Conservation (phyloP, 768 basidiomycete genomes). For the Clitopilus passeckerianus region DNA sequence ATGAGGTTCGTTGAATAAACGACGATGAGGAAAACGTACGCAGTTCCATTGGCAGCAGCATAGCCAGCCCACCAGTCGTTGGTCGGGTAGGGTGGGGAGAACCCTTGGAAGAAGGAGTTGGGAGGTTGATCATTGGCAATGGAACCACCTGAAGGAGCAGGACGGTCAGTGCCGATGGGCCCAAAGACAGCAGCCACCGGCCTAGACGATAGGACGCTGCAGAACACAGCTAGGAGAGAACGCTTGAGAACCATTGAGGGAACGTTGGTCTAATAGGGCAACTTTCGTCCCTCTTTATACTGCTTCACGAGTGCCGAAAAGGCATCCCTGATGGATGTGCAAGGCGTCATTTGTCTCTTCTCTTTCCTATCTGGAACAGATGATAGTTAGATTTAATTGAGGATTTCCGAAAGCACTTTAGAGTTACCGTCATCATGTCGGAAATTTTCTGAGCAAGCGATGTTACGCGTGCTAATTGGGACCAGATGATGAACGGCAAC, state of each 20-base stretch:
- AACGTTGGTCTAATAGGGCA: neutral
- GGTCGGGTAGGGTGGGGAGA: conserved; percentile 26
- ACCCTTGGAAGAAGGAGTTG: conserved; percentile 27
- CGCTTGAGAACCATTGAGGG: neutral
- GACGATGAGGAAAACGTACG: conserved; percentile 10
- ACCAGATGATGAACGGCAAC: neutral
- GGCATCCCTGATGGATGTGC: neutral
- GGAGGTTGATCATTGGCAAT: conserved; percentile 22
- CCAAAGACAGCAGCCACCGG: conserved; percentile 11
- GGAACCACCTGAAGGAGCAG: conserved; percentile 18
- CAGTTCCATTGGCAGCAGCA: conserved; percentile 19
- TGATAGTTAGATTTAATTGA: neutral
- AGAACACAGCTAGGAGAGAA: neutral
- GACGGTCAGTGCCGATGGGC: conserved; percentile 19
- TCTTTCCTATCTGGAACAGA: neutral
- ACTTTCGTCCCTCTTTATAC: neutral
- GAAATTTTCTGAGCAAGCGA: neutral
- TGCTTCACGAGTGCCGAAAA: neutral
- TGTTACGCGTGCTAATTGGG: neutral
- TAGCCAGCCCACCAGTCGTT: conserved; percentile 31
- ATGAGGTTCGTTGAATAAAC: neutral
- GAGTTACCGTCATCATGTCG: neutral
- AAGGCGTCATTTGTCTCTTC: neutral
- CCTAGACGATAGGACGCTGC: neutral
- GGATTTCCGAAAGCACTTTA: neutral